Conservation (phyloP, 1,284 basidiomycete genomes). For the Trametes versicolor region DNA sequence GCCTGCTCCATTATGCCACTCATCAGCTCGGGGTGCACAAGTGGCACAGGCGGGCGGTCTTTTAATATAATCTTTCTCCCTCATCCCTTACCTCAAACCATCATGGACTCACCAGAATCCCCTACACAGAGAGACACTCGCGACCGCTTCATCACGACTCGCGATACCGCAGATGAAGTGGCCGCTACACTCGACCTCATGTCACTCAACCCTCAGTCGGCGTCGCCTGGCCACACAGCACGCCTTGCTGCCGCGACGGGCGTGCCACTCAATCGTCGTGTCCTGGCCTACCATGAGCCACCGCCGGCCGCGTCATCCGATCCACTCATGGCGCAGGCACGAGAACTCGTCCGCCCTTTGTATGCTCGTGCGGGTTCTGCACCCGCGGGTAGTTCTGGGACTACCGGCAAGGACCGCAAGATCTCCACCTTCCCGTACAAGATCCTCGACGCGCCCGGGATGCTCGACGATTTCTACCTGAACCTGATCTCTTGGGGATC, state of each 20-base stretch:
- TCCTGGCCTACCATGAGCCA: constrained; percentile 81
- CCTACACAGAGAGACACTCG: constrained; percentile 54
- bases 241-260: constrained; percentile 79
- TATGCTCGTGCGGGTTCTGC: constrained; percentile 73
- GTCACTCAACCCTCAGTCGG: constrained; percentile 65
- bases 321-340: constrained; percentile 73
- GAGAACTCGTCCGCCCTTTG: constrained; percentile 76
- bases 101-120: constrained; percentile 29
- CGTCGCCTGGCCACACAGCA: constrained; percentile 80
- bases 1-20: constrained; percentile 21
- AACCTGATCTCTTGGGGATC: constrained; percentile 93
- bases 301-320: constrained; percentile 78
- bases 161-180: constrained; percentile 63
- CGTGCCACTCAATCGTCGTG: constrained; percentile 75
- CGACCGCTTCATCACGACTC: constrained; percentile 80
- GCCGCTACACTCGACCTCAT: constrained; percentile 72
- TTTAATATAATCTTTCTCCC: constrained; percentile 2
- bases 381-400: constrained; percentile 63
- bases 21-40: neutral
- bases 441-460: constrained; percentile 94
- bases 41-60: neutral
- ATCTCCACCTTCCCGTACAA: constrained; percentile 89
- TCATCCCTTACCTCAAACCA: constrained; percentile 7
- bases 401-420: constrained; percentile 75
- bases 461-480: constrained; percentile 97